Evolutionary conservation across 1,139 yeast species (phyloP), one percentile per base, ranked within the genome.

Genomic region (Geotrichum cucujoidarum): DNA sequence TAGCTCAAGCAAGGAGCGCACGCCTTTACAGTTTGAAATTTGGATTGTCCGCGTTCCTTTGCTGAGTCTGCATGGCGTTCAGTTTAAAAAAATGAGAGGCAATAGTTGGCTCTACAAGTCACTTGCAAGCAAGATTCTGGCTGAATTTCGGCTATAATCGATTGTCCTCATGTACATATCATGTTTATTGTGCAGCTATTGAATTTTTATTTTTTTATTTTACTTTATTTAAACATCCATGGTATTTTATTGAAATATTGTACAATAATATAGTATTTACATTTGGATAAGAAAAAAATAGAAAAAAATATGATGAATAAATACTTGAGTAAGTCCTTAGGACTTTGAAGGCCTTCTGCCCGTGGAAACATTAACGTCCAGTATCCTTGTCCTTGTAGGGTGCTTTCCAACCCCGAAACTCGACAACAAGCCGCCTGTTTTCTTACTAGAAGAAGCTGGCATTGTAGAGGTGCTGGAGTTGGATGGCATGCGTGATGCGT

Each of bases 51-150:
- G 88, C 65, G 95, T 90, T 47, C 95, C 97, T 40, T 74, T 92
- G 57, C 85, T 90, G 50, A 89, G 95, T n/a, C 73, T 92, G 54
- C 89, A 86, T 56, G 98, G 97, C 65, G 90, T 90, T 46, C 97
- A 90, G 66, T 89, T 90, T 71, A 90, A 90, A 73, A 90, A 90
- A 65, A 76, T 89, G 37, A 76, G 86, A 51, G 98, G 98, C 60
- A 89, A 90, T 65, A 87, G 96, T 1, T 90, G 97, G 97, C 80
- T 84, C 69, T 90, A 89, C 68, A 90, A 90, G 70, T 83, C 89
- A 14, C 73, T 90, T 64, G 97, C 97, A 2, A 81, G 92, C 52
- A 88, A 82, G 65, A 83, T 90, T 43, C 76, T 90, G 68, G 77
- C 77, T 54, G 92, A 87, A 59, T 73, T 89, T 66, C 82, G 84